phyloP scores from a whole-genome alignment of 441 rosid genomes.

The Adansonia grandidieri region DNA sequence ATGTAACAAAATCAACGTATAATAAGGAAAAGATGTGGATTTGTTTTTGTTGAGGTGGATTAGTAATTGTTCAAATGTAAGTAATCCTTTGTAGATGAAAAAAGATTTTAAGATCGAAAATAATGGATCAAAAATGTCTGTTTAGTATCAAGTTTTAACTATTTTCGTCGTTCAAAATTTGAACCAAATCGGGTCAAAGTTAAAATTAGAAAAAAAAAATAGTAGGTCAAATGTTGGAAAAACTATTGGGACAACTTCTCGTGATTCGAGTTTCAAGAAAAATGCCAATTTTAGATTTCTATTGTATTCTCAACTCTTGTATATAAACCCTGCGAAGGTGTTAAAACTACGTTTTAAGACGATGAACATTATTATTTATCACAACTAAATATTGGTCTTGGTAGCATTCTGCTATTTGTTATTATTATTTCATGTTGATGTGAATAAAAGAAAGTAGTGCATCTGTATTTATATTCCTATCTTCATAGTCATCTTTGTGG shows the following conservation, averaged over 20 bases:
- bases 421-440: not conserved
- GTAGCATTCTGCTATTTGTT: not conserved
- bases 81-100: not conserved
- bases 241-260: not conserved
- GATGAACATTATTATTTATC: not conserved
- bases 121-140: not conserved
- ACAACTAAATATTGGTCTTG: not conserved
- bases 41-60: not conserved
- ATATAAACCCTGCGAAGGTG: not conserved
- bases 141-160: not conserved
- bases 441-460: not conserved
- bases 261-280: not conserved
- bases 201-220: constrained; percentile 8
- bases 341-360: not conserved
- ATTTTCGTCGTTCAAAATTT: not conserved
- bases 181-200: not conserved
- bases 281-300: constrained; percentile 11
- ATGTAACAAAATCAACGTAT: not conserved
- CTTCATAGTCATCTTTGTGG: not conserved
- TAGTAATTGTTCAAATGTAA: not conserved
- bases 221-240: not conserved
- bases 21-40: constrained; percentile 1
- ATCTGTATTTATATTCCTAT: not conserved
- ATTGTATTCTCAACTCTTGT: not conserved
- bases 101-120: not conserved